Evolutionary conservation across 2,329 filamentous ascomycete species (phyloP), one percentile per base, ranked within the genome.

Genomic region (Emmonsia crescens): DNA sequence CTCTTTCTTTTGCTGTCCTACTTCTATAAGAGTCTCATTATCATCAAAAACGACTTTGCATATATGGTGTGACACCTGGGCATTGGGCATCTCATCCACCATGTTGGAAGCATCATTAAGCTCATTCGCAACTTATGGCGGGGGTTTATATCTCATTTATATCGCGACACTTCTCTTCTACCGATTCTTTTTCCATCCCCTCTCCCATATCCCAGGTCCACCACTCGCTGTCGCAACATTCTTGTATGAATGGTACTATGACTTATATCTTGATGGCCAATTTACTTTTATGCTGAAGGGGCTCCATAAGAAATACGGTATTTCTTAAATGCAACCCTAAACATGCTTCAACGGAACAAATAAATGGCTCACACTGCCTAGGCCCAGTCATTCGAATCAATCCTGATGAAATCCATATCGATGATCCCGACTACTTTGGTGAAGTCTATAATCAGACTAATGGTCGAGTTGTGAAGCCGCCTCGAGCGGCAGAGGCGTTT

Each of bases 261-360:
- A 71, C 61, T 63, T 70, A 5, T 14, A 61, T 8, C 59, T 65
- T 54, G 60, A 60, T 48, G 64, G 69, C 21, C 60, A 62, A 21
- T 71, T 70, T 58, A 65, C 68, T 14, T 69, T 64, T 52, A 62
- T 68, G 46, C 70, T 71, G 24, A 63, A 70, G 44, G 61, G 62
- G n/a, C 68, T 71, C 63, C 68, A 72, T 61, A 59, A 70, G 57
- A 64, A 67, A 64, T 70, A 73, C 59, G 70, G 71, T 63, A 59
- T 46, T n/a, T 33, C 27, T 52, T 52, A 19, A 1, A 29, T 27
- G 27, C 21, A 29, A 29, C 29, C 48, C 8, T 51, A 14, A 29
- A 51, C n/a, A 14, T 29, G 16, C 44, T 27, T 27, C 6, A 27
- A 27, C 9, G 5, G 10, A 27, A 29, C 48, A 51, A 16, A 29